Evolutionary conservation across 2,329 filamentous ascomycete genomes (phyloP).

Genomic region (Venturia effusa): DNA sequence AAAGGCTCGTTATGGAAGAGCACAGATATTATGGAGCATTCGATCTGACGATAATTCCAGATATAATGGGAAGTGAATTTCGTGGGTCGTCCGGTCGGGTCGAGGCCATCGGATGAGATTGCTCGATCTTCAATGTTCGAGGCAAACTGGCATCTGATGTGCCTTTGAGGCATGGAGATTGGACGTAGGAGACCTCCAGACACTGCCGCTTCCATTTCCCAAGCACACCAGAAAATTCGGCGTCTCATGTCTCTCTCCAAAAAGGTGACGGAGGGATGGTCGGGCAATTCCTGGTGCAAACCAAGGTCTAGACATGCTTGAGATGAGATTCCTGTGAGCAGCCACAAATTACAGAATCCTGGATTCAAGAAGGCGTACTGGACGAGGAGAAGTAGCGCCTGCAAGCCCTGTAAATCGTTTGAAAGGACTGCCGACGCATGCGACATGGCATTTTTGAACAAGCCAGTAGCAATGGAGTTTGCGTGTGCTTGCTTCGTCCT

Average conservation of each 20-base stretch:
- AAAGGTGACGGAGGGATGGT: conserved; percentile 18
- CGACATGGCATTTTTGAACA: conserved; percentile 25
- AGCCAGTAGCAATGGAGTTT: conserved; percentile 22
- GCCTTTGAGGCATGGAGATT: conserved; percentile 21
- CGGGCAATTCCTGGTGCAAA: conserved; percentile 25
- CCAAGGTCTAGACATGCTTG: conserved; percentile 26
- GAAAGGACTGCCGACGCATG: conserved; percentile 26
- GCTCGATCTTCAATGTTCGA: conserved; percentile 24
- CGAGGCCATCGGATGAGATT: conserved; percentile 20
- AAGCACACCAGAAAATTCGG: conserved; percentile 26
- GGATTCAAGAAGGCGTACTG: conserved; percentile 27
- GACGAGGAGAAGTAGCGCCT: conserved; percentile 24
- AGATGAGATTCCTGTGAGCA: conserved; percentile 25
- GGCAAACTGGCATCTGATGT: conserved; percentile 22
- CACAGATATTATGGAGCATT: conserved; percentile 24
- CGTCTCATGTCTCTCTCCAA: conserved; percentile 27
- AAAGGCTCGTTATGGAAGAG: conserved; percentile 23
- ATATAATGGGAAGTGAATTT: conserved; percentile 26
- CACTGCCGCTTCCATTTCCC: conserved; percentile 28
- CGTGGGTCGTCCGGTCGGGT: conserved; percentile 20
- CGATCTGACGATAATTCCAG: conserved; percentile 24
- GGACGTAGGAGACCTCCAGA: conserved; percentile 24
- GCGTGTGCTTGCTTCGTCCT: conserved; percentile 23
- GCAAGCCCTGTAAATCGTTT: conserved; percentile 24
- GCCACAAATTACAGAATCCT: conserved; percentile 26